Evolutionary conservation across 2,329 filamentous ascomycete genomes (phyloP), one percentile per base, ranked within the genome.

Genomic region (Colletotrichum karsti): DNA sequence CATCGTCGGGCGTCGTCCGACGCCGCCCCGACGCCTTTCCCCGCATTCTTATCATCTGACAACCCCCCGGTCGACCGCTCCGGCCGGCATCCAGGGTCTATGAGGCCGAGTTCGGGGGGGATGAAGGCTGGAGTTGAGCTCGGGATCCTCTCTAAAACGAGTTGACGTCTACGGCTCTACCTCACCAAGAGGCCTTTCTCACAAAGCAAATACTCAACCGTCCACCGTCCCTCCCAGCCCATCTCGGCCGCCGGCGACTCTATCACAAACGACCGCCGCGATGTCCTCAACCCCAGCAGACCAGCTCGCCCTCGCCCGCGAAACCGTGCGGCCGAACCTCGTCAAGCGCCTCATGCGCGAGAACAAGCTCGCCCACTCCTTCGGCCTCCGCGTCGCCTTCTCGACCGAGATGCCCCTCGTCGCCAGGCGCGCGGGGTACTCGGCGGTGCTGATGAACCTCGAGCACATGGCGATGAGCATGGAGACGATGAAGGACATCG

Each of bases 391-490:
- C 33, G 54, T 63, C 33, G 61, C 61, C 18, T 63, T 63, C 33
- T 63, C 61, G n/a, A 63, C 61, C 33, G 61, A 63, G 35, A 63
- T 63, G 61, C 61, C 53, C 33, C 53, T 63, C 30, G 42, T 63
- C 22, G 61, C 61, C n/a, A 63, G 50, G 30, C 61, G 53, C 42
- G 42, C 53, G 24, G 61, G 61, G 0, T 59, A 63, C 50, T 63
- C 61, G 7, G 61, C 61, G 33, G 61, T 63, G 53, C 61, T 59
- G 3, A 42, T 63, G 61, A 63, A 63, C 61, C 61, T 63, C 1
- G 61, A 59, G 42, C 61, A 59, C 15, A 63, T 59, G 61, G 53
- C 53, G 15, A 59, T 63, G 42, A 63, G 33, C 53, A 59, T 63
- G n/a, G 53, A 63, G 54, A 59, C 61, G 13, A 63, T 58, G 61